Evolutionary conservation across 2,329 filamentous ascomycete species (phyloP).

Genomic region (Colletotrichum echinochloae): DNA sequence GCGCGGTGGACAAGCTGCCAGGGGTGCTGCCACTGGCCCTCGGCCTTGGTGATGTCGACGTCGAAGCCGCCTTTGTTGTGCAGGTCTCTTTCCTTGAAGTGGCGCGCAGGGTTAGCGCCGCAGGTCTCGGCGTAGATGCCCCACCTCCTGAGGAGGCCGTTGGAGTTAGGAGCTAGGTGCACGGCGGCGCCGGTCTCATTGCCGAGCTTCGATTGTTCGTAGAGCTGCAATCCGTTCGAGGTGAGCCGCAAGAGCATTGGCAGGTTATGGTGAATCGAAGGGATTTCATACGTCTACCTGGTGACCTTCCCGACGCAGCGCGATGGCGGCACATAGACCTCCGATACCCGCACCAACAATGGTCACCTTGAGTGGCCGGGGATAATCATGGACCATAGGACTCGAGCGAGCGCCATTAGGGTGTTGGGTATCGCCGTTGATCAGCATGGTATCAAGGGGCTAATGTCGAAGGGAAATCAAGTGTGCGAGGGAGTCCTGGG

Average conservation of each 20-base stretch:
- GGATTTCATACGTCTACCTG: slow-evolving; percentile 51
- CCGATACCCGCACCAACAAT: slow-evolving; percentile 62
- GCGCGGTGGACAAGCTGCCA: slow-evolving; percentile 66
- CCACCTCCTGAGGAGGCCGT: slow-evolving; percentile 63
- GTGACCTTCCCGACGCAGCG: slow-evolving; percentile 64
- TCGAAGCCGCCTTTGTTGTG: slow-evolving; percentile 52
- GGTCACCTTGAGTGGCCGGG: slow-evolving; percentile 35
- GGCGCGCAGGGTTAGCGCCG: slow-evolving; percentile 47
- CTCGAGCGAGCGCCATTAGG: slow-evolving; percentile 14
- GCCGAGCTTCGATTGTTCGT: slow-evolving; percentile 67
- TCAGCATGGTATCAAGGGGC: slow-evolving; percentile 15
- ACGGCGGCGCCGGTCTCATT: slow-evolving; percentile 71
- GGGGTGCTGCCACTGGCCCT: slow-evolving; percentile 57
- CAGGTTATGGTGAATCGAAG: not conserved
- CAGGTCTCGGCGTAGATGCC: slow-evolving; percentile 54
- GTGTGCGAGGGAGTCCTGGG: not conserved
- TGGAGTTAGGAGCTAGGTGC: slow-evolving; percentile 72
- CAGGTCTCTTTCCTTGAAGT: slow-evolving; percentile 52
- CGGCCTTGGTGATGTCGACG: slow-evolving; percentile 50
- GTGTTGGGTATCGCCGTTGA: slow-evolving; percentile 21
- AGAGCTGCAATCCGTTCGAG: slow-evolving; percentile 53
- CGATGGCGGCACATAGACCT: slow-evolving; percentile 64
- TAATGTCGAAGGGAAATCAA: not conserved
- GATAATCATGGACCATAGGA: slow-evolving; percentile 39
- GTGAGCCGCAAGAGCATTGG: not conserved